Evolutionary conservation across 208 protist genomes (phyloP), one percentile per base, ranked within the genome.

Genomic region (Phytomonas serpens): DNA sequence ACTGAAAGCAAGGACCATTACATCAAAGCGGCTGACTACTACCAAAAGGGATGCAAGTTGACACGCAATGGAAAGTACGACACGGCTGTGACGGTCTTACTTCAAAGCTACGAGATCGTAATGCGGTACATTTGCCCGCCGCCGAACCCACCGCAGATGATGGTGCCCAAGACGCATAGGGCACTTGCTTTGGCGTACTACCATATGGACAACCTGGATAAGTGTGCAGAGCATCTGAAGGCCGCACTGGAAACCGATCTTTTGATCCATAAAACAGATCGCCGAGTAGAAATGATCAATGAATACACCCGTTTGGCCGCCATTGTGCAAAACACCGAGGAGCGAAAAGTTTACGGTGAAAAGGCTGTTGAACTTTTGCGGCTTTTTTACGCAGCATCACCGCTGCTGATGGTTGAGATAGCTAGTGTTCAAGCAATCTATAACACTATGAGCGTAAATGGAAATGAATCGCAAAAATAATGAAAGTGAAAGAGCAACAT

Each of bases 91-190:
- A 90, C 80, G n/a, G 90, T 93, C 52, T 75, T 95, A 34, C 74
- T 86, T 72, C 90, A 95, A 76, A 93, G 88, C 70, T 93, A 93
- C 72, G 84, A 91, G 67, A 85, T 95, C 38, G 81, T 88, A 40
- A 90, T 93, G 86, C 85, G 87, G 52, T 81, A 93, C 42, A 83
- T 95, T 62, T 95, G 90, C 68, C 83, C 90, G 10, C 86, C 90
- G 62, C 90, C 90, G 19, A 74, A 80, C 6, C 84, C 86, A 31
- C 90, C 90, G 47, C 90, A 92, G 75, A 75, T 80, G 67, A 95
- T 95, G 90, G 68, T 95, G 70, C 86, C 89, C 52, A 95, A 91
- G 73, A 90, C 83, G 11, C 90, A 95, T 77, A 79, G 89, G 75
- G 87, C 87, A 6, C 78, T 95, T 31, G 90, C 90, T 14, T 84